These are phyloP conservation scores for Rhodocollybia butyracea DNA, from an alignment of 768 basidiomycete species.

Conservation along the genomic window DNA sequence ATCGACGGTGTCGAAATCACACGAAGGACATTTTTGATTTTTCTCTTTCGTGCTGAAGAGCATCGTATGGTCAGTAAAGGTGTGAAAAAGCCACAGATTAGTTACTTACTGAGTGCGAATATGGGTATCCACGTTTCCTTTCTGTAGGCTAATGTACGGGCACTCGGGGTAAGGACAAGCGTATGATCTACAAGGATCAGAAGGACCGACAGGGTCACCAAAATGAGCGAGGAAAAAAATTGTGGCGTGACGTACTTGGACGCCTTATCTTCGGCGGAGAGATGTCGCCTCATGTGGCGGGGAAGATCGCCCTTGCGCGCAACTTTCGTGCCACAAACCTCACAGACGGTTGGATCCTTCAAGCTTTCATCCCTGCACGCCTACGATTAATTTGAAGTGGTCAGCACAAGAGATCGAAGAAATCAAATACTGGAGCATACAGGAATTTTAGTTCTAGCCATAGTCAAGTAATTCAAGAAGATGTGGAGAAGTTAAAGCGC, in stretches of 20 bases:
- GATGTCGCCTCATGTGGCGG: background rate
- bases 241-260: slow-evolving; percentile 1
- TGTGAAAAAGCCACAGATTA: background rate
- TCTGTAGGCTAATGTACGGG: background rate
- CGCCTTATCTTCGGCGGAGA: background rate
- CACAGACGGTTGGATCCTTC: background rate
- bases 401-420: background rate
- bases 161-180: background rate
- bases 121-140: background rate
- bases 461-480: background rate
- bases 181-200: background rate
- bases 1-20: background rate
- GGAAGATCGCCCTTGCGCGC: background rate
- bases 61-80: background rate
- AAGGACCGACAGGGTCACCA: background rate
- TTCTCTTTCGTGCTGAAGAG: background rate
- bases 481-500: background rate
- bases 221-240: background rate
- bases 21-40: background rate
- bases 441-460: background rate
- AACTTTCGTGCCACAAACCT: background rate
- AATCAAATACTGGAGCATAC: background rate
- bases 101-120: background rate
- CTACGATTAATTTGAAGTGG: background rate
- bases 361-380: background rate